These are phyloP conservation scores for Erysimum cheiri DNA, from an alignment of 441 rosid species.

Conservation along the genomic window DNA sequence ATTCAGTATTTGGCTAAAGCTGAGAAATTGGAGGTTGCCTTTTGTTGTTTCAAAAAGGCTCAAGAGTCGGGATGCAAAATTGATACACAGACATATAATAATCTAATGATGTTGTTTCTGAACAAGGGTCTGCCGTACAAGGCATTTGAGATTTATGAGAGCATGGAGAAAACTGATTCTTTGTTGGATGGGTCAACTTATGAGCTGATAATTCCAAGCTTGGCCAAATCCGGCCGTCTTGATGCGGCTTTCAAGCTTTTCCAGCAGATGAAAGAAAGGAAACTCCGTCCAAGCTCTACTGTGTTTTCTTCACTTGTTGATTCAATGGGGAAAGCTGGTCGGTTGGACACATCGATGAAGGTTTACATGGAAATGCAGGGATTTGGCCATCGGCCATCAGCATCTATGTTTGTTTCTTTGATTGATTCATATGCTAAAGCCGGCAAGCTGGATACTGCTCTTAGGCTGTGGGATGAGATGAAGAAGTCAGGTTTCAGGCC, in stretches of 20 bases:
- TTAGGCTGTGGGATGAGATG: constrained; percentile 95
- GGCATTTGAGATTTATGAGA: constrained; percentile 95
- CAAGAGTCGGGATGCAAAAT: constrained; percentile 70
- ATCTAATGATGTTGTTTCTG: constrained; percentile 78
- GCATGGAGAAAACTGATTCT: constrained; percentile 74
- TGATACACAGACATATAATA: constrained; percentile 72
- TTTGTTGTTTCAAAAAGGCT: constrained; percentile 89
- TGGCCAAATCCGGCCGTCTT: constrained; percentile 96
- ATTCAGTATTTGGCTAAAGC: constrained; percentile 90
- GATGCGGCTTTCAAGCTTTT: constrained; percentile 92
- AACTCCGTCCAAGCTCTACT: constrained; percentile 63
- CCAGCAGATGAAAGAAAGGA: constrained; percentile 89
- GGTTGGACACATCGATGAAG: constrained; percentile 91
- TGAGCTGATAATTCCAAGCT: constrained; percentile 88
- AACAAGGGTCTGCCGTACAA: constrained; percentile 93
- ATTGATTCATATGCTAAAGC: constrained; percentile 90
- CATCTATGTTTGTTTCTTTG: constrained; percentile 82
- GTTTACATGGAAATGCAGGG: constrained; percentile 89
- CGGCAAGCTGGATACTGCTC: constrained; percentile 86
- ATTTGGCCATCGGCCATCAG: constrained; percentile 78
- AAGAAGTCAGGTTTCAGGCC: constrained; percentile 84
- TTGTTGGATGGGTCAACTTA: constrained; percentile 78
- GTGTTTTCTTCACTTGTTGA: constrained; percentile 88
- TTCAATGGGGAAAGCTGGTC: constrained; percentile 96
- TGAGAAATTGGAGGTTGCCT: constrained; percentile 87